Conservation (phyloP, 2,329 filamentous ascomycete genomes). For the Fusarium lateritium region DNA sequence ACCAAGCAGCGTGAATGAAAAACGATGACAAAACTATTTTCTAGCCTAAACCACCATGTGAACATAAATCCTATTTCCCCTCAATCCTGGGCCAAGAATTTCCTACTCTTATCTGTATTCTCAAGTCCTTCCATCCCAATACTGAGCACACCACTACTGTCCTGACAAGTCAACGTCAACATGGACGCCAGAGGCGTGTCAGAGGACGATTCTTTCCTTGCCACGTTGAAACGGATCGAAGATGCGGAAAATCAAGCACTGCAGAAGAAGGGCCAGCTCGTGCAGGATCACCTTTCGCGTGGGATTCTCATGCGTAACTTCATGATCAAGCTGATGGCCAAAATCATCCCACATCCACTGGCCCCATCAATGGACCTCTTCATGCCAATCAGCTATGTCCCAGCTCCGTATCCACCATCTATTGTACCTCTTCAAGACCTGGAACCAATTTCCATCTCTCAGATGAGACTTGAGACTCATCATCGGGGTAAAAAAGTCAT, state of each 20-base stretch:
- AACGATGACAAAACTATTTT: too few species aligned
- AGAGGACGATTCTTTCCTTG: accelerated
- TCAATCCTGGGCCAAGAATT: background rate
- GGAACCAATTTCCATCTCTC: constrained; percentile 3
- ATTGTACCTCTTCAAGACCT: background rate
- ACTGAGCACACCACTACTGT: background rate
- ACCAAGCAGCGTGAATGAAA: too few species aligned
- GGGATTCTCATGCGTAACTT: background rate
- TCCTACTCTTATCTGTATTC: background rate
- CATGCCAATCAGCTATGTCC: background rate
- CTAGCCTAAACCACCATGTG: too few species aligned
- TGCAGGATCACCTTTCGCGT: constrained; percentile 2
- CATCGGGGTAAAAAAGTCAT: constrained; percentile 37
- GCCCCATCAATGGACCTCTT: background rate
- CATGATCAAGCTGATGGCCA: background rate
- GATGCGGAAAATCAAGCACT: background rate
- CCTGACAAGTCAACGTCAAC: background rate
- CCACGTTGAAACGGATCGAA: background rate
- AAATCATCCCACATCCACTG: background rate
- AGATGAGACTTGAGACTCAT: constrained; percentile 35
- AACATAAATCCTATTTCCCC: too few species aligned
- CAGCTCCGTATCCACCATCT: constrained; percentile 19
- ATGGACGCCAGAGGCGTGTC: constrained; percentile 14
- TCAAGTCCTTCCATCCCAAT: background rate
- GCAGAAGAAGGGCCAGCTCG: constrained; percentile 15